Percentiles rank a stretch among this genome's conserved stretches.
Conservation (phyloP, 768 basidiomycete species). For the Hericium coralloides region DNA sequence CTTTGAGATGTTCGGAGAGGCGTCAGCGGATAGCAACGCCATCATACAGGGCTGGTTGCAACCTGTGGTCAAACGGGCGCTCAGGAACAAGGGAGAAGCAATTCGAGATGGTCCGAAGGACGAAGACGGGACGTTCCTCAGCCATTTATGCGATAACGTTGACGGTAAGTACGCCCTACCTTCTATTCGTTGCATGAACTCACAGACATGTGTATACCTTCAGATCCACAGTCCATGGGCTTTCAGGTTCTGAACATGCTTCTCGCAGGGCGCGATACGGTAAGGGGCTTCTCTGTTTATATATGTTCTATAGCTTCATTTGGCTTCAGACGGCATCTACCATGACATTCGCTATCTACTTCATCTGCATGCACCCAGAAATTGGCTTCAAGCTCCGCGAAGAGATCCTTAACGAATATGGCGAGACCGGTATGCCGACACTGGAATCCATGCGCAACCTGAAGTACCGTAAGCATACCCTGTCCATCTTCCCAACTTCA, state of each 20-base stretch:
- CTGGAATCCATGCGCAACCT: constrained; percentile 22
- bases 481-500: constrained; percentile 1
- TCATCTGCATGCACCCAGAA: constrained; percentile 21
- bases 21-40: background rate
- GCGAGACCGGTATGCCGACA: constrained; percentile 17
- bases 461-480: background rate
- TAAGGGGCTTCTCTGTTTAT: background rate
- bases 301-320: too few species aligned
- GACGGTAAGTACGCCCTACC: background rate
- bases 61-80: background rate
- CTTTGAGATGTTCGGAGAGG: background rate
- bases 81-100: background rate
- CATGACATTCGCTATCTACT: constrained; percentile 23
- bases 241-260: constrained; percentile 25
- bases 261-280: constrained; percentile 27
- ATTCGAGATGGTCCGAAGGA: background rate
- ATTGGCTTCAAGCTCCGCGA: constrained; percentile 19
- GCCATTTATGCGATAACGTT: constrained; percentile 26
- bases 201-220: background rate
- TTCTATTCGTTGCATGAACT: too few species aligned
- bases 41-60: background rate
- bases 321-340: constrained; percentile 16
- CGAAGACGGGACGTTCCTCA: constrained; percentile 30
- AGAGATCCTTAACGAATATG: constrained; percentile 22
- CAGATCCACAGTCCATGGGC: background rate